These are phyloP conservation scores for Aspergillus egyptiacus DNA, from an alignment of 495 filamentous ascomycete genomes.

Conservation along the genomic window DNA sequence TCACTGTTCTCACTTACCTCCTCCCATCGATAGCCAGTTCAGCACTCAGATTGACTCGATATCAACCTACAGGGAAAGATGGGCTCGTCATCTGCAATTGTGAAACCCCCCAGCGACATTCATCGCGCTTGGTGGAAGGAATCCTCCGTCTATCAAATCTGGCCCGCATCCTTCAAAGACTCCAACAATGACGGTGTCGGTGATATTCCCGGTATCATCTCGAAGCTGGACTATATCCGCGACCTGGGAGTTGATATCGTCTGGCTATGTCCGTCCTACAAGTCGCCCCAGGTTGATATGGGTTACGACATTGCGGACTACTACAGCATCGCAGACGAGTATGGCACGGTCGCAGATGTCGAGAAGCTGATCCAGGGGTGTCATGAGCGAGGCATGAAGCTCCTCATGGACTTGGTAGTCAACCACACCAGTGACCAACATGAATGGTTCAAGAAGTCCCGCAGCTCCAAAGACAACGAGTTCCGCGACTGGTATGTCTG, in stretches of 20 bases:
- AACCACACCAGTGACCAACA: slow-evolving; percentile 79
- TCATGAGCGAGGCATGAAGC: slow-evolving; percentile 56
- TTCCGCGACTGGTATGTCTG: slow-evolving; percentile 74
- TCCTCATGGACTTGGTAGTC: slow-evolving; percentile 69
- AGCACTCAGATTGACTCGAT: not conserved
- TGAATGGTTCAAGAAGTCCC: slow-evolving; percentile 66
- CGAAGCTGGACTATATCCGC: slow-evolving; percentile 59
- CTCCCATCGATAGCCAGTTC: not conserved
- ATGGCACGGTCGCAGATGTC: slow-evolving; percentile 59
- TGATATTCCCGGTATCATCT: slow-evolving; percentile 61
- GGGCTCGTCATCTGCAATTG: not conserved
- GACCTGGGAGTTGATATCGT: slow-evolving; percentile 58
- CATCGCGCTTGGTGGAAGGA: slow-evolving; percentile 53
- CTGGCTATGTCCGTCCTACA: slow-evolving; percentile 64
- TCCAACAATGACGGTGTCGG: slow-evolving; percentile 63
- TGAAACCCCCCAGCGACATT: slow-evolving; percentile 27
- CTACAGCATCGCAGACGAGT: slow-evolving; percentile 52
- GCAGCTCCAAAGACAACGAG: slow-evolving; percentile 49
- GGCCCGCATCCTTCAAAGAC: slow-evolving; percentile 61
- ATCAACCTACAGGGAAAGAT: not conserved
- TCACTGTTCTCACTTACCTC: not conserved
- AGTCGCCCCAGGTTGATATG: slow-evolving; percentile 58
- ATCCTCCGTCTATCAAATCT: slow-evolving; percentile 61
- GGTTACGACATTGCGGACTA: slow-evolving; percentile 68
- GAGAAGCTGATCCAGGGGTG: slow-evolving; percentile 55